Evolutionary conservation across 331 rosid species (phyloP).

Genomic region (Quercus lobata): DNA sequence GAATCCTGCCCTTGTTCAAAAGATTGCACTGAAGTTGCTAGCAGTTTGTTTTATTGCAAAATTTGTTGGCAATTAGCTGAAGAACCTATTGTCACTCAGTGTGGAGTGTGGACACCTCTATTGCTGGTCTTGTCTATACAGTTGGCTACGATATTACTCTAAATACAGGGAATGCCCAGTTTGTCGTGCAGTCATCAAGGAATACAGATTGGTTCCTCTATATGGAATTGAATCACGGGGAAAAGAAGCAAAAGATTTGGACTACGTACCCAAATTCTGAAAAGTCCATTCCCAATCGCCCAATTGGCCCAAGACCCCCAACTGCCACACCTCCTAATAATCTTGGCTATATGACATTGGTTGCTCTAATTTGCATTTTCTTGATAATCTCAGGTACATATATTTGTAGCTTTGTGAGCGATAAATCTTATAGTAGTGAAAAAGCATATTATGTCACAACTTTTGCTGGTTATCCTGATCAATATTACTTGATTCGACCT

Average conservation of each 20-base stretch:
- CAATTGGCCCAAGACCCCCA: background rate
- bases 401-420: no score
- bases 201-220: conserved; percentile 25
- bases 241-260: background rate
- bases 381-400: no score
- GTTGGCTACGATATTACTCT: conserved; percentile 22
- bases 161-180: conserved; percentile 19
- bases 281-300: background rate
- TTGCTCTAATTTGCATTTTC: no score
- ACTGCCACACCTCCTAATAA: background rate
- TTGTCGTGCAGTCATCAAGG: conserved; percentile 25
- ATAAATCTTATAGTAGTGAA: no score
- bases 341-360: no score
- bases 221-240: conserved; percentile 12
- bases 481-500: no score
- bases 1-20: no score
- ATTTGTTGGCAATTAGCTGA: conserved; percentile 32
- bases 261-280: background rate
- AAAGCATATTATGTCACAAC: no score
- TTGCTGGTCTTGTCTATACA: conserved; percentile 37
- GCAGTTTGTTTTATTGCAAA: conserved; percentile 17
- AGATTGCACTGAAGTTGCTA: background rate
- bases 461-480: no score
- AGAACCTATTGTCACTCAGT: conserved; percentile 26
- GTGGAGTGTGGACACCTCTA: conserved; percentile 26